These are phyloP conservation scores for Pythium guiyangense DNA, from an alignment of 352 stramenopile species.

Conservation along the genomic window DNA sequence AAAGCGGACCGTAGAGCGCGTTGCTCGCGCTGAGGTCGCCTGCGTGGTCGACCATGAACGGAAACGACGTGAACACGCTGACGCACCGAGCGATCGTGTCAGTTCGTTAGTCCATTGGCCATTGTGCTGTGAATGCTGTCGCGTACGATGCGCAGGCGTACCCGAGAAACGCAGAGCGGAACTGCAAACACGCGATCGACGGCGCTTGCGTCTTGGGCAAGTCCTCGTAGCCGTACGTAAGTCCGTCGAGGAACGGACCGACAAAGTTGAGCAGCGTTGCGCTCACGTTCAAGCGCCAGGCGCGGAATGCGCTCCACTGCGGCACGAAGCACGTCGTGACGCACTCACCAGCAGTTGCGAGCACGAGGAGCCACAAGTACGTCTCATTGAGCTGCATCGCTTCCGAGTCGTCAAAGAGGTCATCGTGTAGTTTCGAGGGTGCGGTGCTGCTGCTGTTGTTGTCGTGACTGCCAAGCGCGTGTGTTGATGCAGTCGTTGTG, in stretches of 20 bases:
- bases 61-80: slow-evolving; percentile 86
- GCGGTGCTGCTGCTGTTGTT: neutral
- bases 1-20: slow-evolving; percentile 41
- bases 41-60: slow-evolving; percentile 85
- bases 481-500: neutral
- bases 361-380: slow-evolving; percentile 68
- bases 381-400: slow-evolving; percentile 35
- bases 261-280: slow-evolving; percentile 72
- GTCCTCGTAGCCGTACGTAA: slow-evolving; percentile 59
- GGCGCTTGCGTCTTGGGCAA: slow-evolving; percentile 18
- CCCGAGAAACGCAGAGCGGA: slow-evolving; percentile 75
- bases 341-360: slow-evolving; percentile 68
- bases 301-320: slow-evolving; percentile 26
- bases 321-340: slow-evolving; percentile 78
- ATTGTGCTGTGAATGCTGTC: neutral
- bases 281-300: slow-evolving; percentile 50
- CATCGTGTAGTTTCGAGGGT: neutral
- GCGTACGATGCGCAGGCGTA: slow-evolving; percentile 15
- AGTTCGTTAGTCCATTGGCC: neutral
- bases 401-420: slow-evolving; percentile 16
- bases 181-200: slow-evolving; percentile 52
- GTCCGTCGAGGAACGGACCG: slow-evolving; percentile 70
- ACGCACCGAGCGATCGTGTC: neutral
- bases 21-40: slow-evolving; percentile 53
- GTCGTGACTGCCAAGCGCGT: neutral